Evolutionary conservation across 106 monocot species (phyloP).

Genomic region (Dendrobium chrysotoxum): DNA sequence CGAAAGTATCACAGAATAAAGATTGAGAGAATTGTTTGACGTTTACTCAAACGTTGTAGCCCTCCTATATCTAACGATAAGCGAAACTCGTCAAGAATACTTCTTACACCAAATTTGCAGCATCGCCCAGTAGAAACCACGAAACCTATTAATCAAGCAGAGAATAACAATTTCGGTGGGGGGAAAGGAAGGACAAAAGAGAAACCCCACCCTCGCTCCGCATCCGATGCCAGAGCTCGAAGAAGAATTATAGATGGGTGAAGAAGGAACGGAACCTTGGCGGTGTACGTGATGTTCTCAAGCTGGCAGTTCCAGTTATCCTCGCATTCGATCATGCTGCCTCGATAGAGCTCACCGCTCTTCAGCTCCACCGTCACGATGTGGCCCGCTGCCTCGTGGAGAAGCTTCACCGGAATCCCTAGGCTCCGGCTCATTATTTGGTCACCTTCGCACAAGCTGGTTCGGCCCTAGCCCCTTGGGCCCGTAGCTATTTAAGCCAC

Average conservation of each 20-base stretch:
- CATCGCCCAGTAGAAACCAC: not conserved
- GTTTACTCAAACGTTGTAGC: no score
- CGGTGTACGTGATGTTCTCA: constrained; percentile 59
- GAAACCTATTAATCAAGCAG: not conserved
- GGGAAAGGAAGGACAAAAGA: not conserved
- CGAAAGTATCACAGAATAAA: no score
- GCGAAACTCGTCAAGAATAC: no score
- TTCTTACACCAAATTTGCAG: not conserved
- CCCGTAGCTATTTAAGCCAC: not conserved
- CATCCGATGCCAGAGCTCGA: not conserved
- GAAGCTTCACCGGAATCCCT: constrained; percentile 76
- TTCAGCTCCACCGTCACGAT: constrained; percentile 67
- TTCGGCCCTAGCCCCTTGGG: not conserved
- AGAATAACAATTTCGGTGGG: not conserved
- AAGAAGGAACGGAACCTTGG: constrained; percentile 26
- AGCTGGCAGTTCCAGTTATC: constrained; percentile 84
- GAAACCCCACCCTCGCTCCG: not conserved
- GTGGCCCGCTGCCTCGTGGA: constrained; percentile 70
- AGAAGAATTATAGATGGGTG: not conserved
- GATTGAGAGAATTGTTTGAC: no score
- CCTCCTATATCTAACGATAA: no score
- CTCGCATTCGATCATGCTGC: constrained; percentile 79
- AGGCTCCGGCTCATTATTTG: constrained; percentile 49
- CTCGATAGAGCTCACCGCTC: constrained; percentile 68
- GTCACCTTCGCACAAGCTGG: not conserved